Evolutionary conservation across 176 grass and related monocot species (phyloP), one percentile per base, ranked within the genome.

Genomic region (Pontederia crassipes): DNA sequence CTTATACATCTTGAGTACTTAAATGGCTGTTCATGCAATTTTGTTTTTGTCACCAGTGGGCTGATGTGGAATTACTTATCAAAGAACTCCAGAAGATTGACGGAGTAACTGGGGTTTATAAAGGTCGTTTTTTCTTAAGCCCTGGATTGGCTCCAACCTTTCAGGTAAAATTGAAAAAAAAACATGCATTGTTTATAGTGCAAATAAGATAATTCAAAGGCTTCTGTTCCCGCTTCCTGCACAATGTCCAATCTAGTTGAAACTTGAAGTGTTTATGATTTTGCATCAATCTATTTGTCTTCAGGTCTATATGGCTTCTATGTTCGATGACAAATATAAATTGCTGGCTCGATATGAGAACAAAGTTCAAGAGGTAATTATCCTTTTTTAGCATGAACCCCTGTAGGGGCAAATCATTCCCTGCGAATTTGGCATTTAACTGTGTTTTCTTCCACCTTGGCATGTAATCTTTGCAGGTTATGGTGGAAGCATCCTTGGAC

Each of bases 251-350:
- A 29, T 56, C 14, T 7, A 26, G 58, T 12, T 0, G 4, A 4
- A 52, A 14, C 54, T 12, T 0, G 4, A 4, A 52, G 11, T 57
- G 55, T 15, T 48, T 1, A 72, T 74, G 13, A 49, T 57, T 9
- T 68, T 8, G 18, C 61, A 11, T 9, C 62, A 74, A 64, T 70
- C 49, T 24, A 45, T 48, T 78, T 17, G 27, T 60, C 60, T 75
- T 28, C 58, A 98, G 93, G 93, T 98, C 12, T 98, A 98, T 66
- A 89, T 92, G 93, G 77, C 93, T 49, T 80, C 87, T 72, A 65
- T 89, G 49, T 71, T 89, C 28, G 88, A 81, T 45, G 78, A 52
- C 0, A 86, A 82, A 29, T 98, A 92, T 69, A 98, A 90, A 51
- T 79, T 98, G n/a, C 77, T 92, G 6, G 93, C 93, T 6, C 81